Conservation (phyloP, 345 rosid species). For the Geranium rotundifolium region DNA sequence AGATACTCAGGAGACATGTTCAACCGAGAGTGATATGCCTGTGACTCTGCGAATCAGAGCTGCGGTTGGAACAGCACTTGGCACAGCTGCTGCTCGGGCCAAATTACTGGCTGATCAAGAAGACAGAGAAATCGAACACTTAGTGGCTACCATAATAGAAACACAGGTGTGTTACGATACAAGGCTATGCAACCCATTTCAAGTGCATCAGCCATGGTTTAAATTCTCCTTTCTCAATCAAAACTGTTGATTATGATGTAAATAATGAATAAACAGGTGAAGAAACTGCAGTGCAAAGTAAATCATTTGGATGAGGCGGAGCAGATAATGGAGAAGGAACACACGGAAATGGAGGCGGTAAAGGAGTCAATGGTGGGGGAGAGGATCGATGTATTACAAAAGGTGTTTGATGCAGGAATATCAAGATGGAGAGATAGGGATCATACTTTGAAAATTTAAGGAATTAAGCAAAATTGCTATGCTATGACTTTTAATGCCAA, state of each 20-base stretch:
- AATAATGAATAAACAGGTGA: conserved; percentile 33
- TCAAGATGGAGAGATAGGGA: conserved; percentile 65
- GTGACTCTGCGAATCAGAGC: conserved; percentile 56
- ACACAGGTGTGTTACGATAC: conserved; percentile 45
- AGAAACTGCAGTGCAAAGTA: conserved; percentile 58
- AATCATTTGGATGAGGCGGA: conserved; percentile 59
- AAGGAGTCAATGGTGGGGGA: conserved; percentile 35
- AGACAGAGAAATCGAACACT: conserved; percentile 58
- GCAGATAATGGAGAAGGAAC: conserved; percentile 67
- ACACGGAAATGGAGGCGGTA: conserved; percentile 37
- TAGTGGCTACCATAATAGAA: conserved; percentile 50
- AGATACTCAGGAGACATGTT: conserved; percentile 31
- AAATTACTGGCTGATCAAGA: conserved; percentile 82
- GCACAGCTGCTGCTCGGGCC: conserved; percentile 73
- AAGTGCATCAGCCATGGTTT: neutral
- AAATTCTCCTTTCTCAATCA: neutral
- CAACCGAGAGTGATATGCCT: conserved; percentile 35
- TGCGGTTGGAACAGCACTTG: conserved; percentile 65
- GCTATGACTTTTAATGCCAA: no score
- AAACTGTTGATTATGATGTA: neutral
- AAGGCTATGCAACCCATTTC: neutral
- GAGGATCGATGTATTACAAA: conserved; percentile 33
- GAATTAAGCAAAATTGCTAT: no score
- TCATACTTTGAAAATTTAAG: conserved; percentile 24
- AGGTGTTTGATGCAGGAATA: conserved; percentile 33